Evolutionary conservation across 768 basidiomycete genomes (phyloP).

Genomic region (Mycena kentingensis): DNA sequence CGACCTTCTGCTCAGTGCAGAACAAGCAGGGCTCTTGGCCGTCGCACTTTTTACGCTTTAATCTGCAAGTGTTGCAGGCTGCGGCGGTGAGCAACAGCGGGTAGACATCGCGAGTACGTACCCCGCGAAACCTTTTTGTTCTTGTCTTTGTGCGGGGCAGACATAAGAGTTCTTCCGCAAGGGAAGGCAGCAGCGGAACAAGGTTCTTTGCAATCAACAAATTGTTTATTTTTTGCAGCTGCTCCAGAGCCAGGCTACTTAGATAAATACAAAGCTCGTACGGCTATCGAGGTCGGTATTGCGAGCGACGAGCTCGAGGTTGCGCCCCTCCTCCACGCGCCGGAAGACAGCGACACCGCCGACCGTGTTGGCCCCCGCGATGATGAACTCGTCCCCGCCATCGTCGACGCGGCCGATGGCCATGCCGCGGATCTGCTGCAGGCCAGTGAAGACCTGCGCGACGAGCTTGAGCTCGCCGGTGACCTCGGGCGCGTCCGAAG

Average conservation of each 20-base stretch:
- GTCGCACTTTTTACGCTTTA: conserved; percentile 36
- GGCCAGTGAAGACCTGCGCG: conserved; percentile 54
- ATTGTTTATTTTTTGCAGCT: too few species aligned
- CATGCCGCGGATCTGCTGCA: conserved; percentile 60
- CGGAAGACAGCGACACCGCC: conserved; percentile 46
- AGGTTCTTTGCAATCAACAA: too few species aligned
- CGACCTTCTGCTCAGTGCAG: conserved; percentile 29
- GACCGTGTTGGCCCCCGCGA: conserved; percentile 37
- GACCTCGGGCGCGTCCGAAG: conserved; percentile 5
- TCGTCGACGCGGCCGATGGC: conserved; percentile 43
- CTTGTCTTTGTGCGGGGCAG: conserved; percentile 2
- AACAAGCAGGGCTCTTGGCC: conserved; percentile 34
- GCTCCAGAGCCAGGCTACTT: too few species aligned
- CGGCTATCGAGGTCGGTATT: conserved; percentile 42
- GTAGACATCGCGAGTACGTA: conserved; percentile 1
- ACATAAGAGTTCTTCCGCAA: too few species aligned
- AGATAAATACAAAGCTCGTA: conserved; percentile 46
- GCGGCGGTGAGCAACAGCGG: background rate
- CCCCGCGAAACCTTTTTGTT: conserved; percentile 30
- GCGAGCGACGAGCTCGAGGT: conserved; percentile 40
- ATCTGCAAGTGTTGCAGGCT: conserved; percentile 36
- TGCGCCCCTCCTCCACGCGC: conserved; percentile 44
- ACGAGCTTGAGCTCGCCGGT: conserved; percentile 38
- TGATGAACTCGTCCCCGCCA: conserved; percentile 40
- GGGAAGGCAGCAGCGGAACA: too few species aligned